Evolutionary conservation across 225 moss, liverwort and hornwort genomes (phyloP).

Genomic region (Marchantia paleacea): DNA sequence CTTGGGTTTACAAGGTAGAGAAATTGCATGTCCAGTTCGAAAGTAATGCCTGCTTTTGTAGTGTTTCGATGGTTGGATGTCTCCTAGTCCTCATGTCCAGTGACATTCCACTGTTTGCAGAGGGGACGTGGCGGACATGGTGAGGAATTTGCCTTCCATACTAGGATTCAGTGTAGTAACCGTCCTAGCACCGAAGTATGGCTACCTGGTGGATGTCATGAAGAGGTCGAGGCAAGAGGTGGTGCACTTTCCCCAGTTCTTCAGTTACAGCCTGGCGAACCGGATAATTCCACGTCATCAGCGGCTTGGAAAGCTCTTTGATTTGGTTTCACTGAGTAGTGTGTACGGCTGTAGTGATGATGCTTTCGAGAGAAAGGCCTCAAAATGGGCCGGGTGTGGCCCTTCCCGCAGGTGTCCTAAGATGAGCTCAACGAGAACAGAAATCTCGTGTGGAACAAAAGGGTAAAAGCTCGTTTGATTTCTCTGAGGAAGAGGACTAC

Average conservation of each 20-base stretch:
- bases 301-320: constrained; percentile 33
- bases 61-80: neutral
- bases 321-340: constrained; percentile 40
- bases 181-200: constrained; percentile 55
- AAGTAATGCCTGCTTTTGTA: neutral
- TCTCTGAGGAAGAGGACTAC: too few species aligned
- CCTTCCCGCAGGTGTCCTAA: too few species aligned
- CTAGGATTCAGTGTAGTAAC: constrained; percentile 47
- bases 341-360: constrained; percentile 52
- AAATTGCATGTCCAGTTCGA: neutral
- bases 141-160: constrained; percentile 49
- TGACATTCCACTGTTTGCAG: constrained; percentile 2
- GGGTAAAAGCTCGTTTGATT: too few species aligned
- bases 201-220: constrained; percentile 52
- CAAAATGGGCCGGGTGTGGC: constrained; percentile 24
- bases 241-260: constrained; percentile 55
- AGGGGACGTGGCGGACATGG: constrained; percentile 47
- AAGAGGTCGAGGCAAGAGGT: constrained; percentile 43
- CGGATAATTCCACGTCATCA: constrained; percentile 47
- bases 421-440: too few species aligned
- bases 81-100: too few species aligned
- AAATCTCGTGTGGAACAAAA: too few species aligned
- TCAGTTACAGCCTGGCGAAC: constrained; percentile 55
- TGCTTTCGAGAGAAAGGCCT: constrained; percentile 39
- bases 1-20: constrained; percentile 52